phyloP scores from a whole-genome alignment of 768 basidiomycete genomes.

The Lanmaoa rubissima region DNA sequence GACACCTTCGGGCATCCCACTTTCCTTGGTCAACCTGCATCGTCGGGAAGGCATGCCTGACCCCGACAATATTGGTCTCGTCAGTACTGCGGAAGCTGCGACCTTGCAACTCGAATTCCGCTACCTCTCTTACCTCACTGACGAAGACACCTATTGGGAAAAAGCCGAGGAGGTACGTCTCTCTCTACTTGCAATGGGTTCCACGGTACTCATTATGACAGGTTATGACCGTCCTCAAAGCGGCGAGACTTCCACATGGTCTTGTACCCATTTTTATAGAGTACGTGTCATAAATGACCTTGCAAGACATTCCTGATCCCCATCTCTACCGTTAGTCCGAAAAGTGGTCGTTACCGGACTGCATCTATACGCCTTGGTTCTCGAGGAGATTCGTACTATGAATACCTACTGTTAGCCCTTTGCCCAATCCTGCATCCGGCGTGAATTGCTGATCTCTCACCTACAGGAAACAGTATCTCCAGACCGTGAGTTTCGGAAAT shows the following conservation, averaged over 20 bases:
- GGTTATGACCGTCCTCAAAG: slow-evolving; percentile 72
- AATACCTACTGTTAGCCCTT: slow-evolving; percentile 70
- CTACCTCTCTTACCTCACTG: slow-evolving; percentile 80
- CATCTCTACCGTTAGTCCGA: slow-evolving; percentile 36
- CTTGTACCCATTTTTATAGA: slow-evolving; percentile 83
- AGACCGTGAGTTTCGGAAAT: slow-evolving; percentile 26
- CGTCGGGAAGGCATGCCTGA: slow-evolving; percentile 58
- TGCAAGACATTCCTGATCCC: slow-evolving; percentile 9
- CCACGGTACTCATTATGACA: slow-evolving; percentile 19
- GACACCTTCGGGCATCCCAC: slow-evolving; percentile 76
- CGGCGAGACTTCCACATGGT: slow-evolving; percentile 61
- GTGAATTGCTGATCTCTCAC: slow-evolving; percentile 2
- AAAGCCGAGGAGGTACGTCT: slow-evolving; percentile 64
- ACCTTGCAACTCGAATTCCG: slow-evolving; percentile 90
- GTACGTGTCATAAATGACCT: slow-evolving; percentile 40
- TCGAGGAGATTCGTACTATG: slow-evolving; percentile 92
- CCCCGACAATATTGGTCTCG: slow-evolving; percentile 54
- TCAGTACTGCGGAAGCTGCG: slow-evolving; percentile 83
- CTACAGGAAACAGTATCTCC: slow-evolving; percentile 32
- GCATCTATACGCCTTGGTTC: slow-evolving; percentile 88
- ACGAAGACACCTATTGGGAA: slow-evolving; percentile 76
- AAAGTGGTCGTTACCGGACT: slow-evolving; percentile 51
- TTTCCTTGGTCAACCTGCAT: slow-evolving; percentile 76
- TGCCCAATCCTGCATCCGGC: not conserved
- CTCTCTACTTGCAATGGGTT: not conserved